Percentiles rank a stretch among this genome's conserved stretches.
These are phyloP conservation scores for Myriangium duriaei DNA, from an alignment of 2,329 filamentous ascomycete species.

Conservation along the genomic window DNA sequence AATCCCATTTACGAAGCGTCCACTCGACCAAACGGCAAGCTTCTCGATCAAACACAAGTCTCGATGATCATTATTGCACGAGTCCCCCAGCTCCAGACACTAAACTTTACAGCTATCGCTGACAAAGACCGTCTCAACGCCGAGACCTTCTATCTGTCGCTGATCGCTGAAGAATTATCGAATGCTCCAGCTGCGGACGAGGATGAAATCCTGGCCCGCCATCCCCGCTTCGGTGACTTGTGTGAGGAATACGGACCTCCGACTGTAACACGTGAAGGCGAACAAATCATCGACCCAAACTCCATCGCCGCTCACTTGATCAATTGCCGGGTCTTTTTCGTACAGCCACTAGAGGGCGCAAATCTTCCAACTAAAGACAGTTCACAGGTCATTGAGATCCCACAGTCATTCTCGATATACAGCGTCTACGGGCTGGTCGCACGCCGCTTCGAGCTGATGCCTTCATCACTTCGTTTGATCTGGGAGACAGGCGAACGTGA, in stretches of 20 bases:
- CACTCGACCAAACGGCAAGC: constrained; percentile 27
- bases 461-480: constrained; percentile 53
- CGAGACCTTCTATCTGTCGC: constrained; percentile 83
- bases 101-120: constrained; percentile 63
- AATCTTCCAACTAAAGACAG: constrained; percentile 13
- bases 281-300: constrained; percentile 49
- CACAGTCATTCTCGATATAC: constrained; percentile 69
- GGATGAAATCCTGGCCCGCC: constrained; percentile 43
- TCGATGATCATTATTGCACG: constrained; percentile 82
- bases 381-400: constrained; percentile 40
- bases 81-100: constrained; percentile 49
- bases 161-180: constrained; percentile 65
- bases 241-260: constrained; percentile 68
- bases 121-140: constrained; percentile 68
- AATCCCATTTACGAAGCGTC: constrained; percentile 67
- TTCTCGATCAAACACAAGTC: constrained; percentile 56
- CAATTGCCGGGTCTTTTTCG: constrained; percentile 45
- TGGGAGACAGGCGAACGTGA: constrained; percentile 93
- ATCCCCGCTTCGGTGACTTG: constrained; percentile 61
- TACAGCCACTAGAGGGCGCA: constrained; percentile 11
- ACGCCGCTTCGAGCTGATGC: constrained; percentile 52
- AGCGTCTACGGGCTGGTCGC: constrained; percentile 67
- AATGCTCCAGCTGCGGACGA: constrained; percentile 43
- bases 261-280: constrained; percentile 38
- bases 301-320: constrained; percentile 71